A percentile compares a stretch with the other conserved stretches of the same genome.
These are phyloP conservation scores for Pistacia integerrima DNA, from an alignment of 345 rosid genomes.

Conservation along the genomic window DNA sequence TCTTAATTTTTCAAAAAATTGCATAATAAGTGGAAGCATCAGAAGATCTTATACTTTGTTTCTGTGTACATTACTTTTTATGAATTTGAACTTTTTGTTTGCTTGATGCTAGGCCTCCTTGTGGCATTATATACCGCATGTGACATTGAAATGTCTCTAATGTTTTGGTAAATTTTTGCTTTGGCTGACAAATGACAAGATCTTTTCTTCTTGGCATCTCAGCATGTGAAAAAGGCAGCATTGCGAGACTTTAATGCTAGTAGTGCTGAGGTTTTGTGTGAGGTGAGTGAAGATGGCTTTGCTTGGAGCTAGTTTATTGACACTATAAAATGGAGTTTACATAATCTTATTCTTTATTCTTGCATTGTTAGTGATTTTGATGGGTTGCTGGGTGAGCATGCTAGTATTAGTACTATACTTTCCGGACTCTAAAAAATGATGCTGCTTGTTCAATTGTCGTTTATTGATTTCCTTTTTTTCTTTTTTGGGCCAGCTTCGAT, in stretches of 20 bases:
- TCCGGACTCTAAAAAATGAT: not conserved
- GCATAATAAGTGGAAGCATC: no score
- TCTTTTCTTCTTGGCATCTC: constrained; percentile 20
- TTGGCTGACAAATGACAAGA: not conserved
- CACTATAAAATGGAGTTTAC: not conserved
- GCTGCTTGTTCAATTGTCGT: not conserved
- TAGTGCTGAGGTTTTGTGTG: constrained; percentile 87
- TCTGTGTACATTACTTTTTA: not conserved
- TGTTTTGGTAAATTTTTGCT: not conserved
- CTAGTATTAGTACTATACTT: not conserved
- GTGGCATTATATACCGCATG: not conserved
- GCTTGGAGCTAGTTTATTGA: not conserved
- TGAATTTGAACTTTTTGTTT: not conserved
- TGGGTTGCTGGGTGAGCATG: not conserved
- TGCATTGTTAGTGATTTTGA: not conserved
- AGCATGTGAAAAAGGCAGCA: constrained; percentile 82
- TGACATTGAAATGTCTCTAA: not conserved
- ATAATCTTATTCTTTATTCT: not conserved
- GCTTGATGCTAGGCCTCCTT: no score
- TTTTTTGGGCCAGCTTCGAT: constrained; percentile 59
- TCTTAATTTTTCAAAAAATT: no score
- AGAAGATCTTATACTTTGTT: no score
- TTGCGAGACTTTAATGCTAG: constrained; percentile 72
- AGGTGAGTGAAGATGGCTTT: constrained; percentile 46
- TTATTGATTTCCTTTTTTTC: constrained; percentile 6